phyloP scores from a whole-genome alignment of 1,139 yeast species.

The Debaryomycetaceae sp. region DNA sequence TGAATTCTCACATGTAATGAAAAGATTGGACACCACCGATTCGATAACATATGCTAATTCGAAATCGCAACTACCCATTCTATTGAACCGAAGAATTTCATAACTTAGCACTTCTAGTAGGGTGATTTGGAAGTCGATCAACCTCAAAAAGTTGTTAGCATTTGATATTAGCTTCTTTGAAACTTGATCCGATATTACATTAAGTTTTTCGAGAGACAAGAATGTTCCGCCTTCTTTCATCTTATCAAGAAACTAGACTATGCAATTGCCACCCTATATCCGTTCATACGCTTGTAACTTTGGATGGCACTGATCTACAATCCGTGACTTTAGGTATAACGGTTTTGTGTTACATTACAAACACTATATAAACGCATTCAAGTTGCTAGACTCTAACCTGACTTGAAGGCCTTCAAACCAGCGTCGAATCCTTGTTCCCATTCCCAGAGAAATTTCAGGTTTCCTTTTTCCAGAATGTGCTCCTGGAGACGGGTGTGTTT shows the following conservation, averaged over 20 bases:
- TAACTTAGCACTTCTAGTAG: constrained; percentile 34
- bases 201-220: constrained; percentile 1
- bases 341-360: too few relatives aligned
- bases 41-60: constrained; percentile 34
- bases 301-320: too few relatives aligned
- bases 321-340: too few relatives aligned
- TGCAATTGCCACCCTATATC: too few relatives aligned
- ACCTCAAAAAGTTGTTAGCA: constrained; percentile 11
- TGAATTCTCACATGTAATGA: constrained; percentile 11
- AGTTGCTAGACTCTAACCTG: constrained; percentile 1
- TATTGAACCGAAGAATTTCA: constrained; percentile 24
- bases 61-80: constrained; percentile 35
- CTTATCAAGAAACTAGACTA: too few relatives aligned
- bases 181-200: constrained; percentile 3
- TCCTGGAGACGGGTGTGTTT: constrained; percentile 46
- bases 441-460: constrained; percentile 68
- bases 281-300: too few relatives aligned
- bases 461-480: constrained; percentile 56
- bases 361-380: not conserved
- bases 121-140: constrained; percentile 25
- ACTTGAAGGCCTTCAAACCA: constrained; percentile 42
- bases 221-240: too few relatives aligned
- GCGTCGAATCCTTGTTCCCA: constrained; percentile 81
- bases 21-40: constrained; percentile 13
- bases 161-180: constrained; percentile 5